Base-by-base conservation (phyloP, 176 grass and related monocot genomes). In the Rhynchospora pubera region DNA sequence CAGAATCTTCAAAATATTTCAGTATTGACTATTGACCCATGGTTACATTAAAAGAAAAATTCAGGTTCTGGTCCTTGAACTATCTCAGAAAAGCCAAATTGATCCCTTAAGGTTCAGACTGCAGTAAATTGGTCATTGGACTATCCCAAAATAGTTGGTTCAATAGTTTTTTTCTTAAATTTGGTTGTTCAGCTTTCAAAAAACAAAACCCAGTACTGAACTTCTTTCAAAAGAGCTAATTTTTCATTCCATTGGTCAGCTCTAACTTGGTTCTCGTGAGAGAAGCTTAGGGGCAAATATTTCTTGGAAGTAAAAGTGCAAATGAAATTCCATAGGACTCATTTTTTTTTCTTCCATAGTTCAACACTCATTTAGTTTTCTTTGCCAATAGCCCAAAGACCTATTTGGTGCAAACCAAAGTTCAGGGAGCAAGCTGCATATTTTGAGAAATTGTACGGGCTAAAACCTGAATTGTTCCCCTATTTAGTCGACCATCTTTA, bases 401-500 rank as follows among this genome's bases (percentile, higher is more conserved):
- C 42, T 70, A 70, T 70, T 71, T 47, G 39, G 67, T 71, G 65
- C 15, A 43, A 67, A 72, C 23, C 12, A 7, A 32, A 65, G 68
- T 47, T 24, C 45, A 21, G n/a, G 16, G 68, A 72, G 32, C 44
- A 48, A 9, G 44, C 11, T 72, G 19, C 44, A 48, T 50, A 5
- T 26, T 73, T 73, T 26, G 5, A 65, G 6, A 11, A 24, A 23
- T 9, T 51, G 24, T 11, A 24, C 13, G 21, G 19, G n/a, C 45
- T 21, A 73, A 12, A 14, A 13, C 69, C 5, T 26, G 9, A 14
- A 13, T 72, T 22, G 34, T 73, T 65, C 22, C 61, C 15, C 84
- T 62, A 86, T 51, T 88, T 6, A 73, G 9, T 14, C n/a, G 60
- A 48, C 14, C 4, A 18, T 79, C 79, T 83, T 78, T 70, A 15